Base-by-base conservation (phyloP, 495 filamentous ascomycete genomes). In the Lasiosphaeriaceae sp. region DNA sequence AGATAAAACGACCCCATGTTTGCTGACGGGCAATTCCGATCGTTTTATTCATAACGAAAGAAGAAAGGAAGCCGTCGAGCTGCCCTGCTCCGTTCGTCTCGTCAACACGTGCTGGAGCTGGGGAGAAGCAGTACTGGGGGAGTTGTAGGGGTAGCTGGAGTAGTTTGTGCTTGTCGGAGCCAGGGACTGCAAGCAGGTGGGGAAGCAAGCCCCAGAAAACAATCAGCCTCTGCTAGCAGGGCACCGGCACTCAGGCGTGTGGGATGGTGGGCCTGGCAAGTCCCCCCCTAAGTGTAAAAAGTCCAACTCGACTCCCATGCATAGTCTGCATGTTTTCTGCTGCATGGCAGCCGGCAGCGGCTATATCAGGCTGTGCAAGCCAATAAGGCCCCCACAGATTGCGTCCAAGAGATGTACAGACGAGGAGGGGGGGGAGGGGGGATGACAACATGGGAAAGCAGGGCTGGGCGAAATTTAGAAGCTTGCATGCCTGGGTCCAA, bases 221-320 rank as follows among this genome's bases (percentile, higher is more conserved):
- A 52, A 43, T 29, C 50, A 52, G 50, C 22, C 37, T 41, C 29
- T 23, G 50, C 35, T 52, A 11, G 20, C 34, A n/a, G 23, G 50
- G 17, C 19, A 52, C 22, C 46, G 14, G 9, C 9, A n/a, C n/a
- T 24, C 37, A 14, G 34, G 24, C n/a, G 3, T 8, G 19, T 17
- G 11, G 50, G 14, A 14, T 41, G 14, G 11, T 43, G 35, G 50
- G 14, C 11, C 19, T 20, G n/a, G 37, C 20, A 21, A 19, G 50
- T 52, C 50, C 41, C 50, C 39, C 37, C 14, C 20, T 16, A 52
- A 24, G 50, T 52, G 9, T 52, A 52, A 44, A 52, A 52, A 44
- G 22, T 48, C 46, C 9, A 31, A 31, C 26, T 31, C 26, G 9
- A 31, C 4, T 31, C 26, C 26, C 26, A 2, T 43, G 39, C 39